Base-by-base conservation (phyloP, 2,329 filamentous ascomycete species). In the Claviceps sp. region DNA sequence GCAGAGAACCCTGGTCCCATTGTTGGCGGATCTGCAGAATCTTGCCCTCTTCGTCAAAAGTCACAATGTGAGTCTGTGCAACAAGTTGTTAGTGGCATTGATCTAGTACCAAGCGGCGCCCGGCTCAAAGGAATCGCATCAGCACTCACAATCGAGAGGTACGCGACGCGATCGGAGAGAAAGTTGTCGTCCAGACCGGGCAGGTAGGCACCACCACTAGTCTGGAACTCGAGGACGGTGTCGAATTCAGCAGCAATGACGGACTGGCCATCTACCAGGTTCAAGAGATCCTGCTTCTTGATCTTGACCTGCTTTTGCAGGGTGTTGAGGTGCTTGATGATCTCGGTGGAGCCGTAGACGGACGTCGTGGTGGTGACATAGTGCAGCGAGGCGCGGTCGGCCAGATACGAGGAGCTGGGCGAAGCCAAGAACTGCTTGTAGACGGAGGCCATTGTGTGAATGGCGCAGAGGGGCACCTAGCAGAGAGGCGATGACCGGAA, bases 111-210 rank as follows among this genome's bases (percentile, higher is more conserved):
- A 34, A 10, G 3, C 30, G 30, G 30, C 10, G 4, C 30, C 10
- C 10, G 30, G 26, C 30, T 11, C 30, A 34, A 34, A 10, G 4
- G 1, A 34, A 34, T 11, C n/a, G 17, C 19, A 44, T 8, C 16
- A n/a, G 43, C 50, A 77, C 85, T 65, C 76, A 96, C 90, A 71
- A 95, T 81, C 48, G 87, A 81, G 58, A 97, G 76, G 50, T 80
- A 81, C 56, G 89, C 89, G 52, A 80, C 80, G 62, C 84, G 84
- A 68, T 95, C 89, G 52, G 87, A 75, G 54, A 98, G 72, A 67
- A 97, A 95, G 72, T 96, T 96, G 73, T 96, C 89, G 63, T 97
- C 91, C 48, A 98, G 75, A 47, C 82, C 82, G 5, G 91, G 91
- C 52, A 97, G 78, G 71, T 93, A 97, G 57, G 84, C 78, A 57